Conservation (phyloP, 2,329 filamentous ascomycete genomes). For the Decorospora gaudefroyi region DNA sequence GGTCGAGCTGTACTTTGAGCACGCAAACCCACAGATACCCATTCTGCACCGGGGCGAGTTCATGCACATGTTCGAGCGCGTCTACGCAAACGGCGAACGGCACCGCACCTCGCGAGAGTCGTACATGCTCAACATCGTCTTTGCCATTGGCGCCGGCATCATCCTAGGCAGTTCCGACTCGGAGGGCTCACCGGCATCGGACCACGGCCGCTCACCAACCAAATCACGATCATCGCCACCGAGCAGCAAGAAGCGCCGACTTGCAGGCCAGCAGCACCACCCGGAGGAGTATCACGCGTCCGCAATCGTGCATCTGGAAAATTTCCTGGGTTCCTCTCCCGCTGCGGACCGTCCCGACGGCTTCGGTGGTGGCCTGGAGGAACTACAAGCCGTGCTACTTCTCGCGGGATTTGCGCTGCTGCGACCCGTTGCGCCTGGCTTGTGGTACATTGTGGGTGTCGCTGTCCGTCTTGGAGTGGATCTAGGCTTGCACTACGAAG, state of each 20-base stretch:
- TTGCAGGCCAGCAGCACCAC: slow-evolving; percentile 65
- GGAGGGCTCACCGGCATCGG: slow-evolving; percentile 39
- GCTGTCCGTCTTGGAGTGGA: slow-evolving; percentile 89
- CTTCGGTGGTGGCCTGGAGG: slow-evolving; percentile 86
- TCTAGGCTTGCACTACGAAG: slow-evolving; percentile 89
- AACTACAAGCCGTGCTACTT: slow-evolving; percentile 88
- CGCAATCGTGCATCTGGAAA: slow-evolving; percentile 87
- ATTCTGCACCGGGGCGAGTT: slow-evolving; percentile 89
- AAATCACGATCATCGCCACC: slow-evolving; percentile 41
- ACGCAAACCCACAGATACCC: slow-evolving; percentile 94
- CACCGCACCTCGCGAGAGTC: slow-evolving; percentile 75
- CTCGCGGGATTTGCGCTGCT: slow-evolving; percentile 90
- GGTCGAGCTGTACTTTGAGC: slow-evolving; percentile 87
- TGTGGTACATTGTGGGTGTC: slow-evolving; percentile 98
- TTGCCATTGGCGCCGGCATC: slow-evolving; percentile 91
- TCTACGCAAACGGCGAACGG: slow-evolving; percentile 71
- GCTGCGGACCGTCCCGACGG: slow-evolving; percentile 61
- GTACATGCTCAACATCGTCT: slow-evolving; percentile 97
- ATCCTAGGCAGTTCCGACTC: slow-evolving; percentile 66
- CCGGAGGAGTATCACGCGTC: slow-evolving; percentile 97
- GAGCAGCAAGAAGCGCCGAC: slow-evolving; percentile 46
- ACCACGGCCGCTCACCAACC: slow-evolving; percentile 34
- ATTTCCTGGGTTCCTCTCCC: slow-evolving; percentile 72
- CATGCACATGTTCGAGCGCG: slow-evolving; percentile 81
- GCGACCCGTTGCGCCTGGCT: slow-evolving; percentile 84